Base-by-base conservation (phyloP, 2,329 filamentous ascomycete species). In the Colletotrichum salicis region DNA sequence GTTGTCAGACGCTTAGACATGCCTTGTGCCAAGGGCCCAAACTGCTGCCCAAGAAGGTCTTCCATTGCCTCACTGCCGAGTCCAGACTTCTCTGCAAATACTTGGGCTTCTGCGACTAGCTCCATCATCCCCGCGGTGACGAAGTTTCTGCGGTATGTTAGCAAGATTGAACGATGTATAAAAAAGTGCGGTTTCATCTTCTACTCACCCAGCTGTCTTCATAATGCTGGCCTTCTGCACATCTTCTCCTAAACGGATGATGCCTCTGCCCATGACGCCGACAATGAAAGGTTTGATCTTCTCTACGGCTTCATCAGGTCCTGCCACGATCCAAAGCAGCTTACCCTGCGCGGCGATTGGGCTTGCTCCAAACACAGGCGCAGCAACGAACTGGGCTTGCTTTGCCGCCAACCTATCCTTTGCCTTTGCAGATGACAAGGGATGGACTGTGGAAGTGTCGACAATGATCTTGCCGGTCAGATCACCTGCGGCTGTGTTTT, bases 361-460 rank as follows among this genome's bases (percentile, higher is more conserved):
- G 0, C 85, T 86, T 4, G 85, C 85, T 7, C 86, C 86, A 68
- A 88, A 88, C 0, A 88, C 86, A 0, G 86, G 86, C 0, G 81
- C 79, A 0, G 85, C 81, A 33, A 87, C 76, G 59, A 86, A 86
- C 3, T 70, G 64, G 3, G 79, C 83, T 0, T 78, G 79, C 12
- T 69, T 74, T 5, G 70, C 74, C 0, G 67, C 60, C 0, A 88
- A 74, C 0, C 76, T 76, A 0, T 67, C 59, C 1, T 80, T 70
- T 0, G 80, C 77, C 6, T 73, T 70, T 1, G 76, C 73, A 0
- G 84, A 83, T 0, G 85, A 85, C 7, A 81, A 76, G 0, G 86
- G 86, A 64, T 87, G 84, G 1, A 88, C 82, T 0, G 86, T 88
- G 0, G 86, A 87, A 0, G 85, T 86, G 70, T 88, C 86, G 22